Conservation (phyloP, 345 rosid genomes). For the Melaleuca alternifolia region DNA sequence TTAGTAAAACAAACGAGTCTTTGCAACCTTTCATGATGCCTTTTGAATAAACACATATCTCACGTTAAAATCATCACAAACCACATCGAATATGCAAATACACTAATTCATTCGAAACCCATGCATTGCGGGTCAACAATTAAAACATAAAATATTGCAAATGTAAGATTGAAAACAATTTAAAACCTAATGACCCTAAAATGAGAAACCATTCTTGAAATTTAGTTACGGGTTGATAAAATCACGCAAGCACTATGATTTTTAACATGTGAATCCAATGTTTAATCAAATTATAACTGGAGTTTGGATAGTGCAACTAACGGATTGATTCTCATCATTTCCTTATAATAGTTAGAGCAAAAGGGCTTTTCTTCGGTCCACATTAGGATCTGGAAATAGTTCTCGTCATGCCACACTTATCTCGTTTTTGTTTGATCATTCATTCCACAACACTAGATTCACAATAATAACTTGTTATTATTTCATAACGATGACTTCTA, state of each 20-base stretch:
- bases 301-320: neutral
- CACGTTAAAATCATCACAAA: slow-evolving; percentile 2
- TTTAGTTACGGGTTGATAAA: neutral
- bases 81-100: neutral
- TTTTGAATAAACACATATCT: neutral
- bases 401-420: neutral
- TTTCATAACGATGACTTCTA: neutral
- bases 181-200: neutral
- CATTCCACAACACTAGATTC: neutral
- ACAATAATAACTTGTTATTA: neutral
- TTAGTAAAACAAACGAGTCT: neutral
- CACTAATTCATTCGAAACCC: neutral
- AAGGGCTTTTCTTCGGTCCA: neutral
- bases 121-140: neutral
- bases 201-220: neutral
- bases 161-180: neutral
- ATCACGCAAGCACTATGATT: neutral
- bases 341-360: neutral
- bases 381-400: neutral
- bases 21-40: neutral
- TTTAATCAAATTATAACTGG: neutral
- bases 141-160: too few relatives aligned
- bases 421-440: neutral
- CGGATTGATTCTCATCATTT: neutral
- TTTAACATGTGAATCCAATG: neutral